These are phyloP conservation scores for Psilocybe subaeruginosa DNA, from an alignment of 768 basidiomycete species.

Conservation along the genomic window DNA sequence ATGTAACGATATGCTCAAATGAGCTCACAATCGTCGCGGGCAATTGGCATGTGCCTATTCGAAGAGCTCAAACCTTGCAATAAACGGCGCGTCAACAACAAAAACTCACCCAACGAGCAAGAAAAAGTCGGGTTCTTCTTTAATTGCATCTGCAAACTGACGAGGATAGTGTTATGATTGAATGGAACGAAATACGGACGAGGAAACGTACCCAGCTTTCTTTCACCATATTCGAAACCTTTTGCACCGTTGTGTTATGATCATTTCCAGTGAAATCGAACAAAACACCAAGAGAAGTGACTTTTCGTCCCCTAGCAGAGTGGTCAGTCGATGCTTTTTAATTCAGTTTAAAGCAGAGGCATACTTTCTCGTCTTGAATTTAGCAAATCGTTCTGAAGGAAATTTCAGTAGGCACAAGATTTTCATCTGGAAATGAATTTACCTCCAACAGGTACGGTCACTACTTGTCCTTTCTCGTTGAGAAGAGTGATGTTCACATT, in stretches of 20 bases:
- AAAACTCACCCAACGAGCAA: slow-evolving; percentile 61
- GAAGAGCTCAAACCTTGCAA: background rate
- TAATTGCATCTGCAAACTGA: slow-evolving; percentile 78
- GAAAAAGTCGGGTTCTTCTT: slow-evolving; percentile 84
- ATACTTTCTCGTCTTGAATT: slow-evolving; percentile 76
- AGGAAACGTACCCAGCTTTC: slow-evolving; percentile 65
- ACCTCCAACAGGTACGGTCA: slow-evolving; percentile 42
- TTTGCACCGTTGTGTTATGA: slow-evolving; percentile 73
- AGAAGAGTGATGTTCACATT: slow-evolving; percentile 84
- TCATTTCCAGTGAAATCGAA: slow-evolving; percentile 77
- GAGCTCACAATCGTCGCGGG: slow-evolving; percentile 64
- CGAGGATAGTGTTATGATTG: too few relatives aligned
- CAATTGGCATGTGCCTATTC: slow-evolving; percentile 81
- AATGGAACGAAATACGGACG: too few relatives aligned
- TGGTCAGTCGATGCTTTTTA: background rate
- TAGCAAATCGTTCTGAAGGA: slow-evolving; percentile 56
- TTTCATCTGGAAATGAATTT: slow-evolving; percentile 4
- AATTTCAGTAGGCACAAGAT: background rate
- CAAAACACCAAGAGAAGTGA: slow-evolving; percentile 82
- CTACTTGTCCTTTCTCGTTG: slow-evolving; percentile 38
- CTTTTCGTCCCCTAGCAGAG: slow-evolving; percentile 54
- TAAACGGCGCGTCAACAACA: background rate
- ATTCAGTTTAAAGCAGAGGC: background rate
- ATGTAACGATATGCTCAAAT: background rate
- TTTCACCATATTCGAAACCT: slow-evolving; percentile 73